Evolutionary conservation across 2,329 filamentous ascomycete genomes (phyloP), one percentile per base, ranked within the genome.

Genomic region (Colletotrichum higginsianum): DNA sequence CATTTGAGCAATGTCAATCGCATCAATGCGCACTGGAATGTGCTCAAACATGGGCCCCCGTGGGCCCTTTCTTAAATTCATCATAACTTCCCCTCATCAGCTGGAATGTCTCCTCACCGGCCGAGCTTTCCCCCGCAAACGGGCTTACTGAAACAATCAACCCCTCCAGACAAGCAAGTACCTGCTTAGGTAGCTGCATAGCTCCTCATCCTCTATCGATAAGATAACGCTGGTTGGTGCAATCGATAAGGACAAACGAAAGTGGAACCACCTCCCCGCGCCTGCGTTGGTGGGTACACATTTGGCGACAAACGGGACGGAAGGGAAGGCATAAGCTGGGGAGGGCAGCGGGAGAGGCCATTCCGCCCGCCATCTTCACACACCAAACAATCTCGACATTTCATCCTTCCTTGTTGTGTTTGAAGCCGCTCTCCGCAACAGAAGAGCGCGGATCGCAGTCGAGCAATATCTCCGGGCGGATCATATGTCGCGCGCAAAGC

Each of bases 401-500:
- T 47, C 44, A 38, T 8, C 35, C 35, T 2, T 30, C 16, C 2
- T 35, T 35, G 3, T 42, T 35, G 12, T 16, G n/a, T 13, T 18
- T n/a, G 16, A 50, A 21, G 38, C 42, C 23, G n/a, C 23, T 13
- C 13, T 3, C 13, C 2, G 13, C 30, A 26, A 12, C 16, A 56
- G 40, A 52, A 57, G n/a, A 57, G 55, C 5, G 55, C 55, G 23
- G 38, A 3, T 6, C n/a, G 23, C 13, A 23, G 13, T 15, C 13
- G 52, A 26, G 23, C 23, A 46, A 26, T n/a, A 46, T 6, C 49
- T 21, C 30, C 16, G 23, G 61, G 38, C 61, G 61, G 65, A 65
- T 61, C 71, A 50, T 72, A 73, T 73, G 71, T 73, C 61, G 71
- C 52, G 67, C 62, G 44, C 68, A 47, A 72, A 63, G 58, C 46